Evolutionary conservation across 2,329 filamentous ascomycete species (phyloP).

Genomic region (Aspergillus sp.): DNA sequence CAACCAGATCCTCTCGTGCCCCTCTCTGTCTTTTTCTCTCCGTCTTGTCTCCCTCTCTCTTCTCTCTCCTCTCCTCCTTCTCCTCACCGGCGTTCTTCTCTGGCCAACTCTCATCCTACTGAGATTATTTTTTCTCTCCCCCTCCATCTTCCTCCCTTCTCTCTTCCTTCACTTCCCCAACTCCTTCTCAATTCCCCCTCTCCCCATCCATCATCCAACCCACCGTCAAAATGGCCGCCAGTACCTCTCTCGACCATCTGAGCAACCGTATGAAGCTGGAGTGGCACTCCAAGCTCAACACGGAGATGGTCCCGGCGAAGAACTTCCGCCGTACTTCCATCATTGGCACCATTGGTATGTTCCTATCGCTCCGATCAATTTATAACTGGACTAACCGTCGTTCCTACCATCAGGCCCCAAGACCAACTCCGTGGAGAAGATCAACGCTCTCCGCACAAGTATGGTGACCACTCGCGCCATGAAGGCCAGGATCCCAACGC

Average conservation of each 20-base stretch:
- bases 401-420: constrained; percentile 65
- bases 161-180: constrained; percentile 7
- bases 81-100: constrained; percentile 17
- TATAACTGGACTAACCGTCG: constrained; percentile 3
- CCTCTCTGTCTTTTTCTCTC: constrained; percentile 2
- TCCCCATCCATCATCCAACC: constrained; percentile 4
- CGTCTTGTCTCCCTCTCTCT: constrained; percentile 11
- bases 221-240: constrained; percentile 57
- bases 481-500: constrained; percentile 3
- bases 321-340: constrained; percentile 97
- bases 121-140: constrained; percentile 10
- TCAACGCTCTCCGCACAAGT: constrained; percentile 83
- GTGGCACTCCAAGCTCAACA: constrained; percentile 78
- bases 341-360: constrained; percentile 89
- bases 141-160: constrained; percentile 12
- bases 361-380: not conserved
- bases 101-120: constrained; percentile 14
- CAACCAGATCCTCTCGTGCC: constrained; percentile 1
- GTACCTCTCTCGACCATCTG: constrained; percentile 83
- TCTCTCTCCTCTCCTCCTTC: constrained; percentile 9
- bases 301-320: constrained; percentile 78
- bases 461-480: constrained; percentile 16
- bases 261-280: constrained; percentile 69
- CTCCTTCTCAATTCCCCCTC: constrained; percentile 3
- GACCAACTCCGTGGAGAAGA: constrained; percentile 96